Evolutionary conservation across 1,284 basidiomycete genomes (phyloP).

Genomic region (Mycena citricolor): DNA sequence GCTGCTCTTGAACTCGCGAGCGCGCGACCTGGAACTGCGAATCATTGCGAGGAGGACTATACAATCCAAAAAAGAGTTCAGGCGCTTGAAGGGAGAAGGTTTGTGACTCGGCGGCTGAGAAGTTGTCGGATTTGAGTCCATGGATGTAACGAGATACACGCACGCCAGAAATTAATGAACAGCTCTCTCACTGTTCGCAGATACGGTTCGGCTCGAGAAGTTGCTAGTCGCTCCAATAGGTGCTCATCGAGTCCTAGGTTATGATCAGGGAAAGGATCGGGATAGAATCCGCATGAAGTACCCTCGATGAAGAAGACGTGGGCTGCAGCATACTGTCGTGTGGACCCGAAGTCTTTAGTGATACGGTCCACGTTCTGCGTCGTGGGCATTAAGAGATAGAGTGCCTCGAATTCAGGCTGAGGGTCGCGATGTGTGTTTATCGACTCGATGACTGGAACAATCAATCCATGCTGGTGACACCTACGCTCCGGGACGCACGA

Average conservation of each 20-base stretch:
- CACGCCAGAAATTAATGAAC: conserved; percentile 89
- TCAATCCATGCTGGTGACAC: too few species aligned
- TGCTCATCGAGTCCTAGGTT: conserved; percentile 66
- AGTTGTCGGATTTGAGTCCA: conserved; percentile 8
- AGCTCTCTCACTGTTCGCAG: conserved; percentile 79
- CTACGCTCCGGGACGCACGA: conserved; percentile 52
- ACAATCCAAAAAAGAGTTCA: conserved; percentile 82
- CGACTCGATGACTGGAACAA: conserved; percentile 73
- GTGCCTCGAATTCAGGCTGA: conserved; percentile 81
- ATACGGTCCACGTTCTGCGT: conserved; percentile 91
- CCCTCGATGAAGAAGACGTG: conserved; percentile 97
- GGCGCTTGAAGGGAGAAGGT: conserved; percentile 79
- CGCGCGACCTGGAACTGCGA: conserved; percentile 59
- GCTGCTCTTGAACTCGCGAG: conserved; percentile 77
- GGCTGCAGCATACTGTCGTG: conserved; percentile 81
- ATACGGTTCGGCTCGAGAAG: conserved; percentile 69
- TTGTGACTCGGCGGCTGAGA: conserved; percentile 77
- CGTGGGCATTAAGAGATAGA: conserved; percentile 95
- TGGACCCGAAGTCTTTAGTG: conserved; percentile 77
- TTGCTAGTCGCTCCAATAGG: conserved; percentile 72
- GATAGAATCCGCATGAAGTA: conserved; percentile 30
- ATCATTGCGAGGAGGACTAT: conserved; percentile 76
- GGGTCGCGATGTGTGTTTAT: conserved; percentile 74
- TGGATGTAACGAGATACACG: conserved; percentile 20
- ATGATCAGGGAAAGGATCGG: background rate